These are phyloP conservation scores for Erodium maritimum DNA, from an alignment of 345 rosid species.

Conservation along the genomic window DNA sequence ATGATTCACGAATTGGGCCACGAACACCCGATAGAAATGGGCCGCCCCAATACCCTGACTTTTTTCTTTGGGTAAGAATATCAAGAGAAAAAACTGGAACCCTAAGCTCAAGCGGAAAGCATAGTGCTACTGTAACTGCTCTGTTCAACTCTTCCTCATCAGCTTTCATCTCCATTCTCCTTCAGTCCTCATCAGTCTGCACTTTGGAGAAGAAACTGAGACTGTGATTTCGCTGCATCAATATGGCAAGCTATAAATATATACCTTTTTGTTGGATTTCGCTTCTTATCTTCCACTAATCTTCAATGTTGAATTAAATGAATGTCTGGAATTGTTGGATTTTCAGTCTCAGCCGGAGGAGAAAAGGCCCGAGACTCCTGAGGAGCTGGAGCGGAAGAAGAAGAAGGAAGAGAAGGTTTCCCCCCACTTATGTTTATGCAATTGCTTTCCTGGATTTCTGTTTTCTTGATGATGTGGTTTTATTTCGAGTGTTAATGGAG, in stretches of 20 bases:
- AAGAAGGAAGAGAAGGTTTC: conserved; percentile 81
- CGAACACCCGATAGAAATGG: too few relatives aligned
- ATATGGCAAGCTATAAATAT: not conserved
- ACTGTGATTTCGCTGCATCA: not conserved
- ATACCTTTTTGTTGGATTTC: not conserved
- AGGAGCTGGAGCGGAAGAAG: conserved; percentile 81
- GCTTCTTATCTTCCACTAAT: not conserved
- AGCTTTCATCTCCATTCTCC: too few relatives aligned
- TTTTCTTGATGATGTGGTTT: not conserved
- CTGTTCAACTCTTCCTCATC: too few relatives aligned
- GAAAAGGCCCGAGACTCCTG: conserved; percentile 39
- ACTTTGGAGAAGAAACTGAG: not conserved
- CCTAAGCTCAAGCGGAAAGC: too few relatives aligned
- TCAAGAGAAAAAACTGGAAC: too few relatives aligned
- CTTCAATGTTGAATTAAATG: not conserved
- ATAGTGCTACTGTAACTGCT: too few relatives aligned
- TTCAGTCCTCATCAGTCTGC: too few relatives aligned
- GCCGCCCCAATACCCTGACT: too few relatives aligned
- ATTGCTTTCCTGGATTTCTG: not conserved
- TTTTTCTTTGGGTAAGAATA: too few relatives aligned
- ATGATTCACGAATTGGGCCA: too few relatives aligned
- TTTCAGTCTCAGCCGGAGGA: conserved; percentile 41
- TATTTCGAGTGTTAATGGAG: too few relatives aligned
- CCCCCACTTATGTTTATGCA: not conserved
- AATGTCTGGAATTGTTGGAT: not conserved